Evolutionary conservation across 805 yeast genomes (phyloP).

Genomic region (Pichia thaimueangensis): DNA sequence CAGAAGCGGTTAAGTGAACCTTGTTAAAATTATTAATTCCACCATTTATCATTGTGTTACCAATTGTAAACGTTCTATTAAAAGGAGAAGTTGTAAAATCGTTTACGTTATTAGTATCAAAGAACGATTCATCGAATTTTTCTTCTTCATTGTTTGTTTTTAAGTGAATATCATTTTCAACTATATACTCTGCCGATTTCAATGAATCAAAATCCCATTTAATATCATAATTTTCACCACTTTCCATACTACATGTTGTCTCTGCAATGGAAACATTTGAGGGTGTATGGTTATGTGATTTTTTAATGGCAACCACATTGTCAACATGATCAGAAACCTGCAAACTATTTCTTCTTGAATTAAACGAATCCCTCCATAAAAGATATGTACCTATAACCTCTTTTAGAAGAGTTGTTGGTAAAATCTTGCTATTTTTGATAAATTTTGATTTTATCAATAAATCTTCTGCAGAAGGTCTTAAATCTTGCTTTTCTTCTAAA

Average conservation of each 20-base stretch:
- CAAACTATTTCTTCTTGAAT: slow-evolving; percentile 23
- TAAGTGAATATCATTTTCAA: slow-evolving; percentile 58
- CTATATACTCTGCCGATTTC: slow-evolving; percentile 63
- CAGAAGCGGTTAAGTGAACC: slow-evolving; percentile 12
- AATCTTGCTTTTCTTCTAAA: slow-evolving; percentile 88
- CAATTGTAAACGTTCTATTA: slow-evolving; percentile 15
- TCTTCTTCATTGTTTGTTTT: slow-evolving; percentile 16
- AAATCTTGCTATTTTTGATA: slow-evolving; percentile 52
- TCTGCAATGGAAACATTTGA: slow-evolving; percentile 3
- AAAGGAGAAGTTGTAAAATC: slow-evolving; percentile 12
- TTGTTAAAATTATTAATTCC: background rate
- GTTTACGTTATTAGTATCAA: slow-evolving; percentile 5
- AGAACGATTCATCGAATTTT: slow-evolving; percentile 11
- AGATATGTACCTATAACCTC: slow-evolving; percentile 72
- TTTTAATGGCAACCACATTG: slow-evolving; percentile 11
- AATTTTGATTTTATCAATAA: slow-evolving; percentile 69
- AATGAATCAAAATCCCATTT: slow-evolving; percentile 90
- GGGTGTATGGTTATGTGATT: background rate
- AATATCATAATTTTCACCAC: slow-evolving; percentile 33
- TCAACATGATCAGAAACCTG: slow-evolving; percentile 34
- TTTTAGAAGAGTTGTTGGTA: slow-evolving; percentile 54
- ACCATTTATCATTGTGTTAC: slow-evolving; percentile 17
- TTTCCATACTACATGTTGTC: slow-evolving; percentile 16
- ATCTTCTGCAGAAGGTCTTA: slow-evolving; percentile 83
- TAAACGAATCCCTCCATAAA: slow-evolving; percentile 70